Conservation (phyloP, 83 land plant genomes). For the Picea abies region DNA sequence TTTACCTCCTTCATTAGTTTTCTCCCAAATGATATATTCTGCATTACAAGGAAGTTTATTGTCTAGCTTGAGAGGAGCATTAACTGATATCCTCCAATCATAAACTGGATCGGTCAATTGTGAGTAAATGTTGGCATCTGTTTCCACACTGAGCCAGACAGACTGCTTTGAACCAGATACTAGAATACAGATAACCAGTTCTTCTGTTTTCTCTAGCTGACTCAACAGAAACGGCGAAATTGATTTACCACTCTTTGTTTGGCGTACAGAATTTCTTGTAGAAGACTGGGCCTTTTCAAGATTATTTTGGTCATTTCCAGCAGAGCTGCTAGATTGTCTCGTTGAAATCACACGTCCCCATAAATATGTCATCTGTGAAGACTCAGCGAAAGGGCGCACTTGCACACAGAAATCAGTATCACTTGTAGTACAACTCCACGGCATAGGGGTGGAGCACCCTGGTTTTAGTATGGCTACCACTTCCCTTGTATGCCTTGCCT, state of each 20-base stretch:
- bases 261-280: conserved; percentile 16
- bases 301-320: conserved; percentile 25
- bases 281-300: conserved; percentile 20
- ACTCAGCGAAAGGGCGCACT: conserved; percentile 68
- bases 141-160: conserved; percentile 81
- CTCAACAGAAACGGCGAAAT: conserved; percentile 48
- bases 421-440: conserved; percentile 54
- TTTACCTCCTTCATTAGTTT: conserved; percentile 53
- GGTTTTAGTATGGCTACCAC: conserved; percentile 59
- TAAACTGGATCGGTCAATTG: conserved; percentile 79
- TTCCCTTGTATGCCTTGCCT: conserved; percentile 23
- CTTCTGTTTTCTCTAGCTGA: conserved; percentile 86
- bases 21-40: conserved; percentile 90
- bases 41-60: conserved; percentile 90
- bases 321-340: conserved; percentile 31
- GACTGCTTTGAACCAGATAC: conserved; percentile 28
- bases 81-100: conserved; percentile 90
- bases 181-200: conserved; percentile 48
- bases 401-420: conserved; percentile 71
- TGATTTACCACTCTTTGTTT: conserved; percentile 17
- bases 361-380: conserved; percentile 33
- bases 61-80: conserved; percentile 88
- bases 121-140: conserved; percentile 82
- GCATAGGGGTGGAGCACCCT: conserved; percentile 60
- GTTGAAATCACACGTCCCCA: conserved; percentile 68